These are phyloP conservation scores for Plasmodium malariae DNA, from an alignment of 169 alveolate species.

Conservation along the genomic window DNA sequence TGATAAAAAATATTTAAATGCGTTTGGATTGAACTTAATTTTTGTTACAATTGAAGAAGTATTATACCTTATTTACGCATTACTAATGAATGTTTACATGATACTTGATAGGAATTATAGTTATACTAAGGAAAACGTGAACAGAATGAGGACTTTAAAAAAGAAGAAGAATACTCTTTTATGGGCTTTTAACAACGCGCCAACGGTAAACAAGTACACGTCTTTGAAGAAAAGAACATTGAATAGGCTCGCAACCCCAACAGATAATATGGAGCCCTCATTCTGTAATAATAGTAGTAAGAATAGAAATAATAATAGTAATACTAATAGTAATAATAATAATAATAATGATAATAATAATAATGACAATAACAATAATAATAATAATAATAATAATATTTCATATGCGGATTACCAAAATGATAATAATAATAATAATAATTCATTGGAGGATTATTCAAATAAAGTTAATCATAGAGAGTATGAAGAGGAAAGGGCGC, in stretches of 20 bases:
- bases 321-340: too few species aligned
- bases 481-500: neutral
- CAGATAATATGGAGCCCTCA: neutral
- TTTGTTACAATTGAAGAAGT: slow-evolving; percentile 46
- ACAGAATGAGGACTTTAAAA: slow-evolving; percentile 25
- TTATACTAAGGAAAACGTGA: neutral
- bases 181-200: slow-evolving; percentile 84
- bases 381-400: neutral
- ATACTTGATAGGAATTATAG: slow-evolving; percentile 26
- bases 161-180: slow-evolving; percentile 82
- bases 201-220: slow-evolving; percentile 78
- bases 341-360: too few species aligned
- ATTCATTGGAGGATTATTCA: neutral
- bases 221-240: neutral
- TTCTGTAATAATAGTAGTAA: neutral
- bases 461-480: neutral
- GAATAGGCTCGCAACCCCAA: neutral
- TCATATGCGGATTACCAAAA: neutral
- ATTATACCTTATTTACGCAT: slow-evolving; percentile 31
- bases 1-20: neutral
- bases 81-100: slow-evolving; percentile 74
- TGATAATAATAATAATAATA: neutral
- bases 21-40: slow-evolving; percentile 14
- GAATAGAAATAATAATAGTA: too few species aligned
- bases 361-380: neutral